Conservation (phyloP, 192 early-diverging fungal genomes). For the Globomyces pollinis-pini region DNA sequence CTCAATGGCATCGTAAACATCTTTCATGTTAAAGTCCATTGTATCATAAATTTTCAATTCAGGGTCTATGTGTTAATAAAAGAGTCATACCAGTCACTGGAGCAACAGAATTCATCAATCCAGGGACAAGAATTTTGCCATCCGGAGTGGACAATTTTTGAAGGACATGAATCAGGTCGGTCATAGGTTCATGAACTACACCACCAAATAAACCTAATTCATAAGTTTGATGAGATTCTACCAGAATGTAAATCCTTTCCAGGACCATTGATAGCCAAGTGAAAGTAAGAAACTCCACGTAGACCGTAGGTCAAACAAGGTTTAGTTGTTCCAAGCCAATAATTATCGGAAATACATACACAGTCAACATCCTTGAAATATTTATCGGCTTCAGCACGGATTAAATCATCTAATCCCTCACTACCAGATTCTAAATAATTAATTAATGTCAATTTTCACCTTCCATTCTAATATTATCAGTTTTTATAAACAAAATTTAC, state of each 20-base stretch:
- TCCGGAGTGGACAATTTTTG: slow-evolving; percentile 71
- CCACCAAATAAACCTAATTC: slow-evolving; percentile 22
- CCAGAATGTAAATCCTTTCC: slow-evolving; percentile 93
- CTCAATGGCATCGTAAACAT: slow-evolving; percentile 73
- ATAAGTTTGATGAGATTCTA: slow-evolving; percentile 68
- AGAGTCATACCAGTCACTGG: slow-evolving; percentile 76
- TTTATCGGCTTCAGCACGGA: slow-evolving; percentile 73
- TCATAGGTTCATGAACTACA: slow-evolving; percentile 93
- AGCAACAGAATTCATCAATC: slow-evolving; percentile 84
- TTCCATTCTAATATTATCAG: too few relatives aligned
- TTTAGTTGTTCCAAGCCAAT: slow-evolving; percentile 93
- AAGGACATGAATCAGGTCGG: slow-evolving; percentile 81
- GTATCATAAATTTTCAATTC: slow-evolving; percentile 76
- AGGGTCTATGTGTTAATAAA: too few relatives aligned
- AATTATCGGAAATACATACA: slow-evolving; percentile 97
- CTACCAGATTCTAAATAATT: slow-evolving; percentile 83
- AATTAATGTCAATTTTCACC: slow-evolving; percentile 13
- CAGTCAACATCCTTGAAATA: slow-evolving; percentile 90
- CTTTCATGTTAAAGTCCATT: slow-evolving; percentile 71
- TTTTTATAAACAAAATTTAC: too few relatives aligned
- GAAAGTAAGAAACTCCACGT: slow-evolving; percentile 68
- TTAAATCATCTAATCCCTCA: slow-evolving; percentile 90
- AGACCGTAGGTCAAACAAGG: slow-evolving; percentile 98
- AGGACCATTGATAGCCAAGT: slow-evolving; percentile 66
- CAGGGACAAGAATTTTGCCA: slow-evolving; percentile 87